Percentiles rank a stretch among this genome's conserved stretches.
Conservation (phyloP, 2,329 filamentous ascomycete genomes). For the Sarocladium kiliense region DNA sequence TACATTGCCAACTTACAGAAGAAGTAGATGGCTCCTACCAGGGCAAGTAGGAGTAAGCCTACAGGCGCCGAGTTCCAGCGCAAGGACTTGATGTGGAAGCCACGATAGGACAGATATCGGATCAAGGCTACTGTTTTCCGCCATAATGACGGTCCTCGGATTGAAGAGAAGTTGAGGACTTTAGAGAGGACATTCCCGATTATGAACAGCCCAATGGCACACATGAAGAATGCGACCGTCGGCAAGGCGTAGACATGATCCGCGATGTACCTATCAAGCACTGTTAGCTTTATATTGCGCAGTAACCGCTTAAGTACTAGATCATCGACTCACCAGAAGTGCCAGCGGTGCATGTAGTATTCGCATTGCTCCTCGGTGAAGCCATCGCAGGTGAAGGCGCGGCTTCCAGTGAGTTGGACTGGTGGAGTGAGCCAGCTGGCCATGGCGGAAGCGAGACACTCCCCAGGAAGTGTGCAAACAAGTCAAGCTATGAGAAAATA, state of each 20-base stretch:
- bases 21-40: constrained; percentile 39
- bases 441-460: neutral
- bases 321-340: constrained; percentile 34
- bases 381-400: constrained; percentile 27
- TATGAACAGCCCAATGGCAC: constrained; percentile 41
- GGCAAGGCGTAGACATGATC: constrained; percentile 48
- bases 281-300: too few species aligned
- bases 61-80: constrained; percentile 38
- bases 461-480: neutral
- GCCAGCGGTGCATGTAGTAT: constrained; percentile 40
- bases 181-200: constrained; percentile 38
- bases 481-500: too few species aligned
- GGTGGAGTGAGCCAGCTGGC: constrained; percentile 34
- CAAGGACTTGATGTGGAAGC: neutral
- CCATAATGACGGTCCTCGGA: neutral
- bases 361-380: constrained; percentile 38
- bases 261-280: constrained; percentile 31
- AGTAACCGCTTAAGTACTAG: too few species aligned
- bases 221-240: constrained; percentile 48
- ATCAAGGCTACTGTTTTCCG: neutral
- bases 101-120: constrained; percentile 3
- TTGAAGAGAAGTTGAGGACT: constrained; percentile 17
- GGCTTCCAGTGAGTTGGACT: constrained; percentile 32
- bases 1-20: constrained; percentile 31
- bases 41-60: constrained; percentile 35